These are phyloP conservation scores for Backusella tuberculispora DNA, from an alignment of 192 early-diverging fungal genomes.

Conservation along the genomic window DNA sequence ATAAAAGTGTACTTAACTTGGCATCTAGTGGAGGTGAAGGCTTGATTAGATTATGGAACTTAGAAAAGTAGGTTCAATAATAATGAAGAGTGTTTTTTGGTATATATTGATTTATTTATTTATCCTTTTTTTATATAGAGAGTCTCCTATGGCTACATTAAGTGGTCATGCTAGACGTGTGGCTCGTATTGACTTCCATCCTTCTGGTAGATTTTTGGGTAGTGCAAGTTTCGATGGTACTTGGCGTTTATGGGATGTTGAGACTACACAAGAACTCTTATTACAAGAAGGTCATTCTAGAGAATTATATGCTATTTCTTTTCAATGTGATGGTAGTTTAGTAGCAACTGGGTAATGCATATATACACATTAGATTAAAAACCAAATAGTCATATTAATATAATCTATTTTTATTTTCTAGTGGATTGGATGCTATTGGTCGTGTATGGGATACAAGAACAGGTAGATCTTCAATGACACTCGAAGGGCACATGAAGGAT, in stretches of 20 bases:
- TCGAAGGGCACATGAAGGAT: slow-evolving; percentile 91
- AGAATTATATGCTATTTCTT: slow-evolving; percentile 91
- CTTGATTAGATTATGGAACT: slow-evolving; percentile 79
- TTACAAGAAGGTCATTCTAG: slow-evolving; percentile 94
- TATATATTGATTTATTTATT: background rate
- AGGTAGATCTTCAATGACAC: slow-evolving; percentile 84
- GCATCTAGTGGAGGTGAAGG: slow-evolving; percentile 87
- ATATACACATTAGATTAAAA: background rate
- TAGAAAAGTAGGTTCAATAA: slow-evolving; percentile 61
- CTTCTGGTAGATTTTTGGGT: slow-evolving; percentile 83
- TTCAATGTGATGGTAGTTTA: slow-evolving; percentile 91
- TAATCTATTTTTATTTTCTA: slow-evolving; percentile 34
- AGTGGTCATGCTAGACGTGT: slow-evolving; percentile 85
- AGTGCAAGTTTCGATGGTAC: slow-evolving; percentile 77
- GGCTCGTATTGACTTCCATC: slow-evolving; percentile 87
- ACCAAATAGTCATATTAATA: background rate
- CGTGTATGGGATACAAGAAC: slow-evolving; percentile 96
- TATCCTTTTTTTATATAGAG: slow-evolving; percentile 33
- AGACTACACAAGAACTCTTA: slow-evolving; percentile 74
- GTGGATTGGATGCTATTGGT: slow-evolving; percentile 91
- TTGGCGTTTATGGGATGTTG: slow-evolving; percentile 97
- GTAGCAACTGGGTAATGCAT: slow-evolving; percentile 77
- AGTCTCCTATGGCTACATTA: slow-evolving; percentile 76
- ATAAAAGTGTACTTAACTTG: slow-evolving; percentile 66
- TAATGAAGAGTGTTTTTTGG: slow-evolving; percentile 46